phyloP scores from a whole-genome alignment of 139 green algal genomes.

The Haematococcus sp. region DNA sequence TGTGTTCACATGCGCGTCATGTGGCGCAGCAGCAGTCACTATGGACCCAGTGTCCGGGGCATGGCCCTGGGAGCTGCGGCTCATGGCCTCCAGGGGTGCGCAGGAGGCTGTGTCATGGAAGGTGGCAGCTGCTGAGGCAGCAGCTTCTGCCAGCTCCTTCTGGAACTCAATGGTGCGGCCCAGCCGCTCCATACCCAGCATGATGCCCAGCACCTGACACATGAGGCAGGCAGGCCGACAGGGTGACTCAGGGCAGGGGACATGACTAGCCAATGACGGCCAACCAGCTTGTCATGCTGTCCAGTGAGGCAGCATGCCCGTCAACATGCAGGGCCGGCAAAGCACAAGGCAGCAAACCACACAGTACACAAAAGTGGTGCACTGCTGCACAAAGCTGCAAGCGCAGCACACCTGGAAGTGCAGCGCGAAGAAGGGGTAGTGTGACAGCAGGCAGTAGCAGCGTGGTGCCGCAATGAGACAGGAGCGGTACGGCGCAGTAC shows the following conservation, averaged over 20 bases:
- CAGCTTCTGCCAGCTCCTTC: slow-evolving; percentile 4
- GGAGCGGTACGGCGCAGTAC: slow-evolving; percentile 46
- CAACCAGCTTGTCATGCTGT: too few species aligned
- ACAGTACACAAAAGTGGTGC: background rate
- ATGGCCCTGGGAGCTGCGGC: background rate
- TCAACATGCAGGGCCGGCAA: too few species aligned
- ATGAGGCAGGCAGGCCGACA: too few species aligned
- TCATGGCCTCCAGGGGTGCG: background rate
- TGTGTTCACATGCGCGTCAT: too few species aligned
- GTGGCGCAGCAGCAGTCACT: too few species aligned
- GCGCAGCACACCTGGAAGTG: slow-evolving; percentile 89
- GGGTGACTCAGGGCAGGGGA: too few species aligned
- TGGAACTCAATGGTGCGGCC: slow-evolving; percentile 53
- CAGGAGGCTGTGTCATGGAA: background rate
- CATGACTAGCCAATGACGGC: too few species aligned
- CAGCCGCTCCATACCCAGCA: slow-evolving; percentile 80
- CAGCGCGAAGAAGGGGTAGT: slow-evolving; percentile 86
- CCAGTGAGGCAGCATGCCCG: too few species aligned
- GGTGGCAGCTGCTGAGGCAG: background rate
- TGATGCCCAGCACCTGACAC: slow-evolving; percentile 73
- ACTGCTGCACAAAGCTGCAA: too few species aligned
- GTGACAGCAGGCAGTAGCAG: slow-evolving; percentile 87
- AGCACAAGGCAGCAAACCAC: background rate
- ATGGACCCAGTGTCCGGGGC: too few species aligned
- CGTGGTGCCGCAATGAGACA: slow-evolving; percentile 77